phyloP scores from a whole-genome alignment of 129 eudicot genomes.

The Arctium lappa region DNA sequence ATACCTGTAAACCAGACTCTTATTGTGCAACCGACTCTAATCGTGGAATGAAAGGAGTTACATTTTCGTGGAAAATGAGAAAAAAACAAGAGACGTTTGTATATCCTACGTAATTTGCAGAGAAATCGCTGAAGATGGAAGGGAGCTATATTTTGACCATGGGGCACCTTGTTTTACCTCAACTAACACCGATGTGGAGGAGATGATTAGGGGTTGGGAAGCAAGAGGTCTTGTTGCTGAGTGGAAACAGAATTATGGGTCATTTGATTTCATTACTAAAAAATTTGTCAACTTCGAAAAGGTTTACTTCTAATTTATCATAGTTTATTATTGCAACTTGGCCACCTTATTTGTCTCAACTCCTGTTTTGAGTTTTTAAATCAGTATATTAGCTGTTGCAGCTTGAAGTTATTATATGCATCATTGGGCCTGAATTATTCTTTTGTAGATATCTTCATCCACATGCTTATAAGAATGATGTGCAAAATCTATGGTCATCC shows the following conservation, averaged over 20 bases:
- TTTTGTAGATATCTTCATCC: slow-evolving; percentile 28
- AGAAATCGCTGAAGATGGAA: slow-evolving; percentile 77
- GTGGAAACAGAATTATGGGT: slow-evolving; percentile 85
- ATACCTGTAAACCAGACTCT: neutral
- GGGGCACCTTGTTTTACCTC: slow-evolving; percentile 87
- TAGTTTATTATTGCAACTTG: slow-evolving; percentile 28
- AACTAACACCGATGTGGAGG: slow-evolving; percentile 52
- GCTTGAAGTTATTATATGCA: slow-evolving; percentile 23
- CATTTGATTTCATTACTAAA: slow-evolving; percentile 70
- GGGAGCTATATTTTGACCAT: slow-evolving; percentile 81
- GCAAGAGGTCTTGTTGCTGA: slow-evolving; percentile 81
- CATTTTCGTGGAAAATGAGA: neutral
- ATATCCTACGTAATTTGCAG: slow-evolving; percentile 25
- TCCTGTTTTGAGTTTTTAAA: slow-evolving; percentile 21
- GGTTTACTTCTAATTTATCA: slow-evolving; percentile 38
- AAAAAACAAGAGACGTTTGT: neutral
- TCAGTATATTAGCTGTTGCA: slow-evolving; percentile 30
- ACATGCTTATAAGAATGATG: slow-evolving; percentile 28
- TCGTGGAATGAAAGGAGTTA: neutral
- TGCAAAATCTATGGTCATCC: slow-evolving; percentile 10
- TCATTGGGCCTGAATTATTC: slow-evolving; percentile 27
- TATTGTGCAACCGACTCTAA: neutral
- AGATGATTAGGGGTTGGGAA: slow-evolving; percentile 73
- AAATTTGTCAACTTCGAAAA: slow-evolving; percentile 51
- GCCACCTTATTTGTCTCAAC: slow-evolving; percentile 7